Base-by-base conservation (phyloP, 805 yeast genomes). In the Zygosaccharomyces kombuchaensis region DNA sequence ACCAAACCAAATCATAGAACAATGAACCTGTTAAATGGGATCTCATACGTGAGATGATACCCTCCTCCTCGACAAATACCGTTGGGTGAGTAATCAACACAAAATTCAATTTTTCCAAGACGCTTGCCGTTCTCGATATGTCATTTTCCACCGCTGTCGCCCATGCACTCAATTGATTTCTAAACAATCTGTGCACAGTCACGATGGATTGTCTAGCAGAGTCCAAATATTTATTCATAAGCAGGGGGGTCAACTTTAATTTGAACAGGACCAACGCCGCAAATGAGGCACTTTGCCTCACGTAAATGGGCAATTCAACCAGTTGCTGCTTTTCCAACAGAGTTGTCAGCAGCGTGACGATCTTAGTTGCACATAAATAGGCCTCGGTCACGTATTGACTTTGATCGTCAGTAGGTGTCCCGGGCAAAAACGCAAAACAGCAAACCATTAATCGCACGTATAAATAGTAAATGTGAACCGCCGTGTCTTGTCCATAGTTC, bases 141-240 rank as follows among this genome's bases (percentile, higher is more conserved):
- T 90, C 97, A 67, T 87, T 89, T 50, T 87, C 87, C 32, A 89
- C 85, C 40, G 65, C 64, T 40, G 84, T 85, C 52, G 86, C 82
- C 97, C 97, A 90, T 6, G 95, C 90, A 3, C 93, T 82, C 31
- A 88, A 71, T 65, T 91, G 89, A 60, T 90, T 90, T 65, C 96
- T 75, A 62, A 80, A 87, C 36, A 89, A 69, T 60, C 96, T 73
- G 65, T 90, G 96, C 2, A 88, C 95, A 0, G 96, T 90, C 10
- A 90, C 96, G 56, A 90, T 86, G 3, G 95, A 85, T 65, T 90
- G 96, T 53, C 97, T 76, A 1, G 96, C 90, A 25, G 95, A 84
- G 57, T 88, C 95, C 34, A 87, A 79, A 59, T 82, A 87, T 61
- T 79, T 64, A 43, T 83, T 56, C 38, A 84, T 64, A 40, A 88